Base-by-base conservation (phyloP, 495 filamentous ascomycete species). In the Podospora pseudopauciseta region DNA sequence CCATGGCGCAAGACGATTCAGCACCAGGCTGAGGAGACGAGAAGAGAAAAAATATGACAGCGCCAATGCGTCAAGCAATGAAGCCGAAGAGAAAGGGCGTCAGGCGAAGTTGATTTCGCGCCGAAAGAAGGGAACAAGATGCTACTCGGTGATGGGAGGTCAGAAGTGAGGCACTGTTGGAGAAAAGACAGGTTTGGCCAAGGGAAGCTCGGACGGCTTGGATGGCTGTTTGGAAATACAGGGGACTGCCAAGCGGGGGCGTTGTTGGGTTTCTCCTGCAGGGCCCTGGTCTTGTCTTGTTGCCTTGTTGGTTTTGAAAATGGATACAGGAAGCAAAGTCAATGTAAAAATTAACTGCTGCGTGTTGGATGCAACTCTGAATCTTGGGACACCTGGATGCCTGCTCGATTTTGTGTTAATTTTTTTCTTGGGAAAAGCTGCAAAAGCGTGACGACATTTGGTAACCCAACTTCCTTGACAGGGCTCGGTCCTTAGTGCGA, bases 1-100 rank as follows among this genome's bases (percentile, higher is more conserved):
- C 71, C 78, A 79, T 79, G 66, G 61, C 32, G 28, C 30, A 23
- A 62, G 26, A 55, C 32, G 65, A 39, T 70, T 73, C 73, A 73
- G 71, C 69, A 56, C 73, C 67, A 65, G 72, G 73, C 73, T 72
- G 71, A 67, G 7, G 56, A 71, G n/a, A 56, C 65, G 32, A 20
- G 55, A 30, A 13, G 39, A 49, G 9, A 49, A 49, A 9, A 30
- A 34, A 39, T 23, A 32, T 4, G 55, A n/a, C 5, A 55, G 65
- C 39, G 56, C 55, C 39, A 67, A 60, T 28, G 59, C 59, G 59
- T 32, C 59, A 61, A 61, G 20, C 59, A 27, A 13, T 58, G 1
- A 64, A 58, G 61, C 49, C 7, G 56, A 23, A 65, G 57, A 49
- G 15, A 63, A 18, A 5, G 34, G 34, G 34, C 27, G 11, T 19